phyloP scores from a whole-genome alignment of 495 filamentous ascomycete species.

The Endocarpon pusillum region DNA sequence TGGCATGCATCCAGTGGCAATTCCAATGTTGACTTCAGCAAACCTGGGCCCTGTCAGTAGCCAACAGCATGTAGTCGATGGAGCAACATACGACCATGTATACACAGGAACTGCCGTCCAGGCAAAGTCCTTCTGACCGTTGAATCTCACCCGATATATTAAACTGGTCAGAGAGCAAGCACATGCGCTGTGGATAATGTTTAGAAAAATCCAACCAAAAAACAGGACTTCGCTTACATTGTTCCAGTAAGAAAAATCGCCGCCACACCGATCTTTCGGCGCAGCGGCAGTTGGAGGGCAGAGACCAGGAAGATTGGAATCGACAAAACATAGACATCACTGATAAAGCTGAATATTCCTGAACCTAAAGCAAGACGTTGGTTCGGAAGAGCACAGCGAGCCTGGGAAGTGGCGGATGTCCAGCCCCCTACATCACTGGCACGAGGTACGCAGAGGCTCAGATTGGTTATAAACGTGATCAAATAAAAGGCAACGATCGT shows the following conservation, averaged over 20 bases:
- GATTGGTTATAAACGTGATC: neutral
- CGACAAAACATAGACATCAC: conserved; percentile 10
- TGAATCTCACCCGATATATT: neutral
- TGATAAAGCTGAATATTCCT: conserved; percentile 7
- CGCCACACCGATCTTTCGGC: conserved; percentile 6
- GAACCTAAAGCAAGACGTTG: neutral
- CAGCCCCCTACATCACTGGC: conserved; percentile 2
- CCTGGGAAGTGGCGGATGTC: neutral
- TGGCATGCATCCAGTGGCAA: neutral
- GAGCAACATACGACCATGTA: neutral
- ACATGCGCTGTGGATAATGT: neutral
- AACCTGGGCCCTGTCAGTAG: neutral
- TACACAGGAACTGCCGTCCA: neutral
- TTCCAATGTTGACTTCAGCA: neutral
- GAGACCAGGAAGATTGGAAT: conserved; percentile 10
- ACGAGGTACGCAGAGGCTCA: conserved; percentile 2
- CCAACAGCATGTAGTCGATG: neutral
- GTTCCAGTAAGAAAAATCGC: conserved; percentile 8
- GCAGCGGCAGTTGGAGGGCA: conserved; percentile 6
- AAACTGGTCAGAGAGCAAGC: neutral
- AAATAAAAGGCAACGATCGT: conserved; percentile 5
- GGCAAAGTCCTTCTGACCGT: neutral
- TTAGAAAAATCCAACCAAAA: neutral
- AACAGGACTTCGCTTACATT: conserved; percentile 4
- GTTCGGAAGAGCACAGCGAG: neutral